phyloP scores from a whole-genome alignment of 306 rosid genomes.

The Fragaria ananassa region DNA sequence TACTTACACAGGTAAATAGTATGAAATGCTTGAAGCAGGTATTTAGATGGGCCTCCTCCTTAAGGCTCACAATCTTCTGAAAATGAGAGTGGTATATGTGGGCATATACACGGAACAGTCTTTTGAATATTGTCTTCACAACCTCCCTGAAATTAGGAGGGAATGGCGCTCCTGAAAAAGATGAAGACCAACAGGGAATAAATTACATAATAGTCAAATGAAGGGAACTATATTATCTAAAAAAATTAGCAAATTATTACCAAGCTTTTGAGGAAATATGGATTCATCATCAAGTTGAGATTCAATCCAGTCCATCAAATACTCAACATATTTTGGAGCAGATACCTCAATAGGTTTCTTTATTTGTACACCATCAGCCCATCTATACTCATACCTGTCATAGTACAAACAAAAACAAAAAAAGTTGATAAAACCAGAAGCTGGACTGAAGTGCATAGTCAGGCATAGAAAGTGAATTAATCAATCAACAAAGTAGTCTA shows the following conservation, averaged over 20 bases:
- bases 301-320: conserved; percentile 99
- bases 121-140: conserved; percentile 94
- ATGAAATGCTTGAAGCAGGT: conserved; percentile 99
- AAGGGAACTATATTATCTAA: neutral
- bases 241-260: conserved; percentile 30
- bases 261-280: conserved; percentile 97
- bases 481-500: neutral
- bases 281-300: conserved; percentile 97
- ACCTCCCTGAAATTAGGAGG: conserved; percentile 93
- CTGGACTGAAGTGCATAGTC: neutral
- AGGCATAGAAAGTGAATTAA: neutral
- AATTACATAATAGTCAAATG: conserved; percentile 12
- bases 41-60: conserved; percentile 98
- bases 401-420: conserved; percentile 18
- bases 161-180: conserved; percentile 77
- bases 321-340: conserved; percentile 98
- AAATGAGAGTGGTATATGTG: conserved; percentile 98
- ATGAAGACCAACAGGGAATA: conserved; percentile 4
- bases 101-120: conserved; percentile 97
- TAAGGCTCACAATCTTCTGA: conserved; percentile 97
- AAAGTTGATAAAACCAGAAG: neutral
- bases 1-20: conserved; percentile 92
- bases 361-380: conserved; percentile 99
- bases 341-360: conserved; percentile 99
- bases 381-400: conserved; percentile 90